A percentile compares a stretch with the other conserved stretches of the same genome.
Evolutionary conservation across 140 eudicot species (phyloP).

Genomic region (Senecio squalidus): DNA sequence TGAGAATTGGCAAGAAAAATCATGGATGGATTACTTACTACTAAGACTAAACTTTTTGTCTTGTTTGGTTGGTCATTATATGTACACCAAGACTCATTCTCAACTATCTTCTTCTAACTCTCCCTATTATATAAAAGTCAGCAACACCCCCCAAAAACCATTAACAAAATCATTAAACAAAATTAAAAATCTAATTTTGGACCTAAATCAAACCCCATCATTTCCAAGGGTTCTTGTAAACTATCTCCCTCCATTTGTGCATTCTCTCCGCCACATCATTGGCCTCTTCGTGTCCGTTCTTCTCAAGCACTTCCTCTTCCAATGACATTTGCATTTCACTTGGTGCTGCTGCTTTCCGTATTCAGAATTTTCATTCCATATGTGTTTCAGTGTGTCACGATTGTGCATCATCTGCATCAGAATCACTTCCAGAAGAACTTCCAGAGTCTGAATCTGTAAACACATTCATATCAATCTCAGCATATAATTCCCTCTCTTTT

Average conservation of each 20-base stretch:
- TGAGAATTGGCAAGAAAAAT: conserved; percentile 23
- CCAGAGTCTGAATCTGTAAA: conserved; percentile 91
- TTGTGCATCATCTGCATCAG: conserved; percentile 83
- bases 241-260: background rate
- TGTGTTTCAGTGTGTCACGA: conserved; percentile 38
- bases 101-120: conserved; percentile 10
- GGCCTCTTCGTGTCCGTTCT: background rate
- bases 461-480: conserved; percentile 29
- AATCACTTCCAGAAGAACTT: conserved; percentile 77
- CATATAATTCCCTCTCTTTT: conserved; percentile 17
- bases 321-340: background rate
- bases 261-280: background rate
- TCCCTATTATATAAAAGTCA: conserved; percentile 25
- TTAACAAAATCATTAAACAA: conserved; percentile 17
- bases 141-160: conserved; percentile 21
- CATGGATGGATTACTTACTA: conserved; percentile 10
- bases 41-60: conserved; percentile 11
- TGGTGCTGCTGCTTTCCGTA: background rate
- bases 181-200: background rate
- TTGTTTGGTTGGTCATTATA: conserved; percentile 36
- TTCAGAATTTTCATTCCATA: background rate
- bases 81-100: conserved; percentile 20
- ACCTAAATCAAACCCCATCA: conserved; percentile 14
- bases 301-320: background rate
- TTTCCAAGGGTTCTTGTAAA: conserved; percentile 1